phyloP scores from a whole-genome alignment of 192 early-diverging fungal genomes.

The Coemansia sp. region DNA sequence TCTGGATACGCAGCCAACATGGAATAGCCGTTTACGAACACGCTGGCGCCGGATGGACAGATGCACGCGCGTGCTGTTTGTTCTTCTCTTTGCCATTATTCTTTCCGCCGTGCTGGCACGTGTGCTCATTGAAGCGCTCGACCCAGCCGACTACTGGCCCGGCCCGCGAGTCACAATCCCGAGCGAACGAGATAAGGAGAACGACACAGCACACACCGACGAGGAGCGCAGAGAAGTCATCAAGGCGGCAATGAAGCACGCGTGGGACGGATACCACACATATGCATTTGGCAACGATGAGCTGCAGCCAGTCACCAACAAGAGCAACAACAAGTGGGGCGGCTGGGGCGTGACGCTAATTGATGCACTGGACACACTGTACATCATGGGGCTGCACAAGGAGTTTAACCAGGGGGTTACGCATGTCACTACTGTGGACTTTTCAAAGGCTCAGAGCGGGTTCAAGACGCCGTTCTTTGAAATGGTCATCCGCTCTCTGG shows the following conservation, averaged over 20 bases:
- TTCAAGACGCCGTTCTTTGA: slow-evolving; percentile 76
- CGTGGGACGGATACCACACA: slow-evolving; percentile 51
- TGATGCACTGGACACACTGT: slow-evolving; percentile 85
- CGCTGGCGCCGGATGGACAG: slow-evolving; percentile 48
- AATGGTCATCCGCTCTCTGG: slow-evolving; percentile 78
- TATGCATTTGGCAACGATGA: slow-evolving; percentile 54
- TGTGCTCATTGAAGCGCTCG: slow-evolving; percentile 31
- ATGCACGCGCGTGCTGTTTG: slow-evolving; percentile 19
- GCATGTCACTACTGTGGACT: slow-evolving; percentile 63
- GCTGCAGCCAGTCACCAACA: slow-evolving; percentile 47
- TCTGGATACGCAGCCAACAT: slow-evolving; percentile 13
- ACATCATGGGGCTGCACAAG: slow-evolving; percentile 77
- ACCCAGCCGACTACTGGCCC: slow-evolving; percentile 38
- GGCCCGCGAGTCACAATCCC: slow-evolving; percentile 35
- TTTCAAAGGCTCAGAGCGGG: slow-evolving; percentile 39
- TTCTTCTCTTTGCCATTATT: slow-evolving; percentile 22
- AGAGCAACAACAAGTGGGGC: slow-evolving; percentile 48
- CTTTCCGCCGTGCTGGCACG: slow-evolving; percentile 16
- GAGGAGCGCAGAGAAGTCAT: slow-evolving; percentile 37
- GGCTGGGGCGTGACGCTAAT: slow-evolving; percentile 69
- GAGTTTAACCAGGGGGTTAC: slow-evolving; percentile 76
- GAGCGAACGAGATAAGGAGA: slow-evolving; percentile 21
- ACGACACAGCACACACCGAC: slow-evolving; percentile 22
- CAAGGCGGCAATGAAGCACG: slow-evolving; percentile 46
- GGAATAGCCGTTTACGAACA: slow-evolving; percentile 16